Percentiles rank a stretch among this genome's conserved stretches.
Conservation (phyloP, 139 green algal genomes). For the Micractinium conductrix region DNA sequence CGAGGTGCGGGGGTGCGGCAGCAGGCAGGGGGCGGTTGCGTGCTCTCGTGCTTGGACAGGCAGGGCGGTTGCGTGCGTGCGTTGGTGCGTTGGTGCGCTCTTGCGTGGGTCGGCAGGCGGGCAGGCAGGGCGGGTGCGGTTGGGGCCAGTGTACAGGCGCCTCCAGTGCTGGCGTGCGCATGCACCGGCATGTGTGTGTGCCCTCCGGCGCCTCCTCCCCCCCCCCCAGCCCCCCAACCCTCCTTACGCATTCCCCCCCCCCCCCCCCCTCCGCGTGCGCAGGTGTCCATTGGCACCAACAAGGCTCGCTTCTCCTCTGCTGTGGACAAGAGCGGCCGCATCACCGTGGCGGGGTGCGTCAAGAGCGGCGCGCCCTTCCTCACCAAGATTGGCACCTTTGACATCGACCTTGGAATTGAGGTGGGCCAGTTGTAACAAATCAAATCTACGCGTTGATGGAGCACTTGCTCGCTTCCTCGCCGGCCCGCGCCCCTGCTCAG, state of each 20-base stretch:
- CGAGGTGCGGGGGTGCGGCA: too few species aligned
- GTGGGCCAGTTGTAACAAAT: too few species aligned
- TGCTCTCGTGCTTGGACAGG: background rate
- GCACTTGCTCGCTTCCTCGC: too few species aligned
- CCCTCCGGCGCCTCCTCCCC: background rate
- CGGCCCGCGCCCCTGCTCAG: too few species aligned
- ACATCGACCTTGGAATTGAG: conserved; percentile 82
- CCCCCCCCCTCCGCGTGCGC: background rate
- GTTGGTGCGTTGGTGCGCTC: background rate
- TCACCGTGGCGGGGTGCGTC: conserved; percentile 82
- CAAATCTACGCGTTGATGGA: too few species aligned
- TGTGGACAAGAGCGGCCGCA: conserved; percentile 60
- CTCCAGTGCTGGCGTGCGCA: background rate
- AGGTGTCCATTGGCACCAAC: conserved; percentile 69
- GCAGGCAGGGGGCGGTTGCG: background rate
- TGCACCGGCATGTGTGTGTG: too few species aligned
- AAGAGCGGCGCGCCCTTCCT: conserved; percentile 78
- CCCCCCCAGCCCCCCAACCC: background rate
- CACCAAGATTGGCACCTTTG: conserved; percentile 86
- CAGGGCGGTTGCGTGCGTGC: background rate
- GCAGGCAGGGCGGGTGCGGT: background rate
- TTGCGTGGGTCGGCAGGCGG: background rate
- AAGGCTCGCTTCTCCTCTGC: conserved; percentile 75
- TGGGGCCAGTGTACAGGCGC: background rate
- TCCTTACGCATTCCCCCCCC: background rate